Evolutionary conservation across 2,329 filamentous ascomycete genomes (phyloP).

Genomic region (Arthrobotrys entomopaga): DNA sequence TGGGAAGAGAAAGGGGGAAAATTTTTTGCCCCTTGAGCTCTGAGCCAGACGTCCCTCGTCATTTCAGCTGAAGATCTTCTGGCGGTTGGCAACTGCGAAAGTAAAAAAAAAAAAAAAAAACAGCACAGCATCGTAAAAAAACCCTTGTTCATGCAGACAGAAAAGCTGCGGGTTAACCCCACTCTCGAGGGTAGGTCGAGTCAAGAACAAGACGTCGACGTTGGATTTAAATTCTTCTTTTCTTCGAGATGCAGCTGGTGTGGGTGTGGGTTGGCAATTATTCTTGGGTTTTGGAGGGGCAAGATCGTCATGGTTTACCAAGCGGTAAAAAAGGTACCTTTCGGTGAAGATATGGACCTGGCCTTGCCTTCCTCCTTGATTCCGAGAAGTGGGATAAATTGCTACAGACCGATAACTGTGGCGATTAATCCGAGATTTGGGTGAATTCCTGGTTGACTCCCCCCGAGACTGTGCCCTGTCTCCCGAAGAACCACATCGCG

Average conservation of each 20-base stretch:
- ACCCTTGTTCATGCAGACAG: conserved; percentile 35
- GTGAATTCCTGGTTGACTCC: not conserved
- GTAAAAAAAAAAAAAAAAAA: not conserved
- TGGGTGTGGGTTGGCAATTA: conserved; percentile 33
- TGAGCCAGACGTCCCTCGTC: too few species aligned
- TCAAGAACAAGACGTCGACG: conserved; percentile 24
- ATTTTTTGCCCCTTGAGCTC: conserved; percentile 4
- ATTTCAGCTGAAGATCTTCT: not conserved
- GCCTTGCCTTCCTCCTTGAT: conserved; percentile 20
- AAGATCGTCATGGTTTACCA: conserved; percentile 33
- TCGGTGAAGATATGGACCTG: conserved; percentile 31
- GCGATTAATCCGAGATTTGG: conserved; percentile 52
- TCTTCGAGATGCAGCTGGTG: conserved; percentile 32
- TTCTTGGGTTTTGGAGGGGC: conserved; percentile 44
- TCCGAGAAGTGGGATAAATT: conserved; percentile 9
- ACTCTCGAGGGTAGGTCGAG: conserved; percentile 11
- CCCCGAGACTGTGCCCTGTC: not conserved
- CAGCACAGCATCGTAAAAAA: conserved; percentile 8
- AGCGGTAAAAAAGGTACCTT: conserved; percentile 22
- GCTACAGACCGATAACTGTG: conserved; percentile 31
- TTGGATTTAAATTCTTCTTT: conserved; percentile 49
- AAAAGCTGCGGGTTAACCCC: conserved; percentile 20
- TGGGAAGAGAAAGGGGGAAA: not conserved
- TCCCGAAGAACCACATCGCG: too few species aligned
- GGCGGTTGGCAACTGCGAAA: conserved; percentile 1